Percentiles rank a stretch among this genome's conserved stretches.
Conservation (phyloP, 2,329 filamentous ascomycete species). For the Xylaria sp. region DNA sequence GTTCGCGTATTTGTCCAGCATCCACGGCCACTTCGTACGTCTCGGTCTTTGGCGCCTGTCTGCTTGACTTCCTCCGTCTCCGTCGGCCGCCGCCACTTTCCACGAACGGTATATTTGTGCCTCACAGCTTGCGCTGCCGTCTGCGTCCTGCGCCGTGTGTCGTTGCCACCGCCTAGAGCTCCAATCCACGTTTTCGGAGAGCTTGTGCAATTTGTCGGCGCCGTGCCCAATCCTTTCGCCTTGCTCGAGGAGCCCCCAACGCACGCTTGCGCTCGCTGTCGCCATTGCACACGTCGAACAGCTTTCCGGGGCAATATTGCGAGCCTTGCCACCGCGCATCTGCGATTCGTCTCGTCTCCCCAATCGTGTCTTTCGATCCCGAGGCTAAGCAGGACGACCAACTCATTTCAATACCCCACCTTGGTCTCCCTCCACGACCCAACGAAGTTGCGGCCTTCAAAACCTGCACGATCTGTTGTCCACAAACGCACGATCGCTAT, state of each 20-base stretch:
- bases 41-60: conserved; percentile 27
- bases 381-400: conserved; percentile 18
- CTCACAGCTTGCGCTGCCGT: conserved; percentile 24
- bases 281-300: conserved; percentile 18
- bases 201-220: conserved; percentile 31
- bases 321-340: conserved; percentile 24
- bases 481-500: conserved; percentile 25
- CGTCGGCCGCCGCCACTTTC: conserved; percentile 25
- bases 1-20: conserved; percentile 26
- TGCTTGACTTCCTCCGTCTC: conserved; percentile 29
- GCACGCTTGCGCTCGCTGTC: conserved; percentile 29
- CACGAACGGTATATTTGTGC: conserved; percentile 16
- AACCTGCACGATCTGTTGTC: conserved; percentile 26
- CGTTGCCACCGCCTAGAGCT: conserved; percentile 29
- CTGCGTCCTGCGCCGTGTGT: conserved; percentile 25
- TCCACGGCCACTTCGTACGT: conserved; percentile 26
- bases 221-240: conserved; percentile 31
- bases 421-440: conserved; percentile 29
- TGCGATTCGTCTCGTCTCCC: conserved; percentile 8
- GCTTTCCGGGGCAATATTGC: conserved; percentile 27
- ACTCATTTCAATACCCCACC: conserved; percentile 35
- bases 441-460: conserved; percentile 36
- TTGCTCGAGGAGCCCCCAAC: conserved; percentile 29
- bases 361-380: background rate
- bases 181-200: conserved; percentile 21